Base-by-base conservation (phyloP, 805 yeast species). In the Allodekkera sacchari region DNA sequence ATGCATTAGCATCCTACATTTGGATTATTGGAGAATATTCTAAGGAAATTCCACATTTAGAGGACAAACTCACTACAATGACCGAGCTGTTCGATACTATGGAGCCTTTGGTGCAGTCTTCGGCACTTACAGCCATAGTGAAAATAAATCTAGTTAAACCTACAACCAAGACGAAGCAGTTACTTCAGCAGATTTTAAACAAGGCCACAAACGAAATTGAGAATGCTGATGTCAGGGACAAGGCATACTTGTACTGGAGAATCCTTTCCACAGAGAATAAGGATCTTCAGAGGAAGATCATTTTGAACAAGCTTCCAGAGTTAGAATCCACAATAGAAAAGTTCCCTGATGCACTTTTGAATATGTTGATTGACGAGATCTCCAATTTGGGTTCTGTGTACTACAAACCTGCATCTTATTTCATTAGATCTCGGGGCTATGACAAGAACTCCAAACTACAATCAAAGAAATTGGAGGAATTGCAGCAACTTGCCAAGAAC, bases 321-420 rank as follows among this genome's bases (percentile, higher is more conserved):
- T 73, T 92, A 36, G 70, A 74, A 27, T 69, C 84, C 2, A 78
- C 87, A 2, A 73, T 88, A 19, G 79, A 85, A 25, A 57, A 66
- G 13, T 79, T 88, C 47, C 76, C 84, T 25, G 79, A 83, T 0
- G 66, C 63, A 15, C 64, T 85, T 4, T 66, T 88, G 35, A 73
- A 77, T 25, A 78, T 74, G 39, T 65, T 92, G 30, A 50, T 89
- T 19, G 52, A 61, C n/a, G 95, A 89, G 50, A 59, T 89, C 34
- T 77, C 94, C 3, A 80, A 92, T 7, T 67, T 92, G 39, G 78
- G 95, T 23, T 84, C 96, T 0, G 92, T 92, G 3, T 84, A 84
- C 50, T 94, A 82, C 56, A 81, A 80, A 50, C 95, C 96, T 9
- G 74, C 83, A 5, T 62, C 73, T 13, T 64, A 75, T 21, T 80